phyloP scores from a whole-genome alignment of 1,284 basidiomycete species.

The Puccinia polysora region DNA sequence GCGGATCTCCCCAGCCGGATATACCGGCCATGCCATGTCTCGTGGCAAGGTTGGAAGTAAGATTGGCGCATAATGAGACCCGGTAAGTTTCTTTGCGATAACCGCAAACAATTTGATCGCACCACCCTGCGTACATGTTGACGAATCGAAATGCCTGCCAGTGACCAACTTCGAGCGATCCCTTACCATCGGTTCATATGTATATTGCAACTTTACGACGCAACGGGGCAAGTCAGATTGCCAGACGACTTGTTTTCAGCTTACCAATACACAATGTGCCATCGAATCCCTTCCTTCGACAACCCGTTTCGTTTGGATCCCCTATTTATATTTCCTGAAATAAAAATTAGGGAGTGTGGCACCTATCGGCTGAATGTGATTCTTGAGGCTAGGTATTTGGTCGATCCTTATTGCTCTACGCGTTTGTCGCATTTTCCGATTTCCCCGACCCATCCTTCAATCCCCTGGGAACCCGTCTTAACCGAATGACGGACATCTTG shows the following conservation, averaged over 20 bases:
- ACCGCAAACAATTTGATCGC: neutral
- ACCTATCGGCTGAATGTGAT: neutral
- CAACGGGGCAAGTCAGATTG: neutral
- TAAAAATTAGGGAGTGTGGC: neutral
- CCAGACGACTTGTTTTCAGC: neutral
- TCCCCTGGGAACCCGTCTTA: too few relatives aligned
- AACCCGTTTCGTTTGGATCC: neutral
- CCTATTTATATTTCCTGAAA: conserved; percentile 3
- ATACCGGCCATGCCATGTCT: conserved; percentile 15
- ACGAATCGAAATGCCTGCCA: too few relatives aligned
- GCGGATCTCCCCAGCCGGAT: too few relatives aligned
- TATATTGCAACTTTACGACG: neutral
- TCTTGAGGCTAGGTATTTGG: neutral
- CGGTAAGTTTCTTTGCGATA: too few relatives aligned
- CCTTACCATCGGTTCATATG: neutral
- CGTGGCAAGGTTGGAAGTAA: neutral
- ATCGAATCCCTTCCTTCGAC: neutral
- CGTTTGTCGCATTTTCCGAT: neutral
- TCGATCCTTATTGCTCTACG: neutral
- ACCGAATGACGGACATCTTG: too few relatives aligned
- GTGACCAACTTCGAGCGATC: too few relatives aligned
- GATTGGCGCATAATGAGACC: neutral
- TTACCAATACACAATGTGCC: neutral
- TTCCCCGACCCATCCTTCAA: too few relatives aligned
- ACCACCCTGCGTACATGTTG: neutral